Conservation (phyloP, 2,329 filamentous ascomycete genomes). For the Pseudohalonectria lignicola region DNA sequence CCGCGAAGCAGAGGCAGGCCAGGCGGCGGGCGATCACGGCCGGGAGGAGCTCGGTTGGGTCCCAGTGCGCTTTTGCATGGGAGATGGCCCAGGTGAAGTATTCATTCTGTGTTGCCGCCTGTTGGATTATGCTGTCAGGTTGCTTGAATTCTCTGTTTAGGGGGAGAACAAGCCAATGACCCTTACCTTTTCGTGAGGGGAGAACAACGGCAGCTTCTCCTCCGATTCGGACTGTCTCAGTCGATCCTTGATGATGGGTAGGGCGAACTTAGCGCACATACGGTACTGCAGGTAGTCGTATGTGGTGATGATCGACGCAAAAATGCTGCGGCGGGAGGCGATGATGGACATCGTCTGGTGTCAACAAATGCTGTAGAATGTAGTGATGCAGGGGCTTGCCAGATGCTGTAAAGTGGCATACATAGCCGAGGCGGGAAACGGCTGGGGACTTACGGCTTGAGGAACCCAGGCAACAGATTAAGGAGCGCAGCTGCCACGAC, state of each 20-base stretch:
- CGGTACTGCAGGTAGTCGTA: conserved; percentile 20
- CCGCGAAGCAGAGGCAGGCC: conserved; percentile 21
- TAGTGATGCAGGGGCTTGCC: too few relatives aligned
- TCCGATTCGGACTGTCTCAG: conserved; percentile 10
- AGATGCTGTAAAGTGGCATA: too few relatives aligned
- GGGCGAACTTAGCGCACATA: conserved; percentile 16
- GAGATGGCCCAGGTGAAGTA: conserved; percentile 27
- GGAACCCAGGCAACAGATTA: conserved; percentile 16
- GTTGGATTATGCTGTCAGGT: too few relatives aligned
- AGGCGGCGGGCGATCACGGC: conserved; percentile 21
- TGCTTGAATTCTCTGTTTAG: too few relatives aligned
- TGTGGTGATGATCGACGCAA: conserved; percentile 16
- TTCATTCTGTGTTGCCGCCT: conserved; percentile 15
- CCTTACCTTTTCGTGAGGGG: conserved; percentile 10
- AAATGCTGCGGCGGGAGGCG: conserved; percentile 7
- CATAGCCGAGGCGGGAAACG: too few relatives aligned
- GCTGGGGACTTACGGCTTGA: conserved; percentile 18
- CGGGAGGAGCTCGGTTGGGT: conserved; percentile 16
- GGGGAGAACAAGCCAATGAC: not conserved
- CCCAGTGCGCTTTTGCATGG: conserved; percentile 18
- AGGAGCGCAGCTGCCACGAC: conserved; percentile 16
- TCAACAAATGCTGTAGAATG: not conserved
- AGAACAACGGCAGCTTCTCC: conserved; percentile 11
- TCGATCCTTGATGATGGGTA: conserved; percentile 21
- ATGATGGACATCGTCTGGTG: not conserved